Base-by-base conservation (phyloP, 1,139 yeast genomes). In the Hanseniaspora uvarum region DNA sequence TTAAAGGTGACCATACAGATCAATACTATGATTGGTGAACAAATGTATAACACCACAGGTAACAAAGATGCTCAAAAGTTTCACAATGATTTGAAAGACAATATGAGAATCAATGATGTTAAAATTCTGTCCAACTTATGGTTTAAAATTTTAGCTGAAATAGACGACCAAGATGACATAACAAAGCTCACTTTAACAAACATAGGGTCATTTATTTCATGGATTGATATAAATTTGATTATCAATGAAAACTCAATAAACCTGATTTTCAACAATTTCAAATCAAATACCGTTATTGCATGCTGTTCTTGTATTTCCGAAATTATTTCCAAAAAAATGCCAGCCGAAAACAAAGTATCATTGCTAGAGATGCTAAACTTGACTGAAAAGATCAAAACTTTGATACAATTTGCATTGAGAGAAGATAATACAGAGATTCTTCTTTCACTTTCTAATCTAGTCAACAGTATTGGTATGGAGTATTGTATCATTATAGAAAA, bases 11-110 rank as follows among this genome's bases (percentile, higher is more conserved):
- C 88, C 56, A 69, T 81, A 48, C 79, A 85, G 28, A 80, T 92
- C 57, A 96, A 94, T 65, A 82, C 81, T 49, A 96, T 89, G 68
- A 87, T 94, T 59, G 98, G 95, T 31, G 98, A 94, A 67, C 92
- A 85, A 63, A 77, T 88, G 61, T 83, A 88, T 59, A 71, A 81
- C 31, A 77, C 95, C 60, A 50, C 40, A 21, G 52, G 39, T 7
- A 78, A 83, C 11, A 79, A 79, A 59, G 76, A 74, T 28, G 67
- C 74, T 33, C 80, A 79, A 48, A 83, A 81, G 55, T 77, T 88
- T 61, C 86, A 84, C 64, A 83, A 77, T 60, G 65, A 72, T 45
- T 72, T 92, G 58, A 94, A 94, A 65, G 98, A 94, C 68, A 74
- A 79, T 39, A 82, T 94, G 61, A 77, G 99, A 64, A 73, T 74